phyloP scores from a whole-genome alignment of 129 eudicot species.

The Kitagawia praeruptora region DNA sequence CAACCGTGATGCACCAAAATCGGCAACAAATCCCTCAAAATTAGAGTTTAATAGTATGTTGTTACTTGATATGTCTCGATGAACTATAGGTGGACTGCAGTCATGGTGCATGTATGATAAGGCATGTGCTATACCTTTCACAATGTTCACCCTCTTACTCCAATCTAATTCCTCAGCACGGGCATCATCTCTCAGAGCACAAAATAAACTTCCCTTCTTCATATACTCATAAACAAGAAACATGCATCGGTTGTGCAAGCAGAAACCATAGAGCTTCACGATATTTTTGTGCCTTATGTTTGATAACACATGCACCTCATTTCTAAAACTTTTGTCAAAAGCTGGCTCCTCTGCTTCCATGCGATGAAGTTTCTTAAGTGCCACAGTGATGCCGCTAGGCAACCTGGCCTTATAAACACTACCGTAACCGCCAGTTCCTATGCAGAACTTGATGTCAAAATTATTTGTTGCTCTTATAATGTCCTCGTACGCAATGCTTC shows the following conservation, averaged over 20 bases:
- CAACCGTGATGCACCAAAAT: neutral
- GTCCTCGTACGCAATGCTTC: neutral
- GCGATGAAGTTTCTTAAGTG: neutral
- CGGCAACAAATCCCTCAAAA: neutral
- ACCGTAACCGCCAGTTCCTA: neutral
- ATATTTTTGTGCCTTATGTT: too few relatives aligned
- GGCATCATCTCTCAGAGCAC: neutral
- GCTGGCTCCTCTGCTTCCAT: neutral
- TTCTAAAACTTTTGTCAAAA: neutral
- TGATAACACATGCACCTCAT: neutral
- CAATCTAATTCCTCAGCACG: slow-evolving; percentile 16
- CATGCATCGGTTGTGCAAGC: neutral
- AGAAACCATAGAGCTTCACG: too few relatives aligned
- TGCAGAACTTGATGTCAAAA: neutral
- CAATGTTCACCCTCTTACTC: slow-evolving; percentile 24
- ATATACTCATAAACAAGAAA: neutral
- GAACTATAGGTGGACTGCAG: neutral
- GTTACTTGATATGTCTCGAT: neutral
- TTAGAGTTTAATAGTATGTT: neutral
- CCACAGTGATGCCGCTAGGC: neutral
- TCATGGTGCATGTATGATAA: slow-evolving; percentile 13
- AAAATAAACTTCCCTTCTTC: neutral
- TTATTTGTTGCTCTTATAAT: neutral
- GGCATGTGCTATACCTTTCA: slow-evolving; percentile 28
- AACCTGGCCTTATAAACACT: neutral